These are phyloP conservation scores for Alternaria postmessia DNA, from an alignment of 2,329 filamentous ascomycete genomes.

Conservation along the genomic window DNA sequence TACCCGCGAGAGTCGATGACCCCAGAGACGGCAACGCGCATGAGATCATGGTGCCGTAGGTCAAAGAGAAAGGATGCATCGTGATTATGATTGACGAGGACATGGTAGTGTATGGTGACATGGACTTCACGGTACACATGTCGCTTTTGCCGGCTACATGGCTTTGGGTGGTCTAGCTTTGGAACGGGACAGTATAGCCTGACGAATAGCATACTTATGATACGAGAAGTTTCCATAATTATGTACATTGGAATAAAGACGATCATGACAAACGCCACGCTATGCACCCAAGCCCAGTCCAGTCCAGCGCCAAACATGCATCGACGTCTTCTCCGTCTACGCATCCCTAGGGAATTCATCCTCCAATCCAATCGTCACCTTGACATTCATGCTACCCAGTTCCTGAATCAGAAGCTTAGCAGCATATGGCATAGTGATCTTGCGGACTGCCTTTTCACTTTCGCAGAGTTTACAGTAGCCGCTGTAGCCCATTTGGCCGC, in stretches of 20 bases:
- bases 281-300: conserved; percentile 21
- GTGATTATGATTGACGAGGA: not conserved
- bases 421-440: conserved; percentile 97
- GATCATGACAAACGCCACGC: conserved; percentile 21
- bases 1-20: conserved; percentile 25
- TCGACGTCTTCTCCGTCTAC: not conserved
- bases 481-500: conserved; percentile 90
- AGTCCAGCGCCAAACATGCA: conserved; percentile 7
- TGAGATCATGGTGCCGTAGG: conserved; percentile 29
- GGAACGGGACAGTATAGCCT: no score
- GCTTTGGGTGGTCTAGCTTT: no score
- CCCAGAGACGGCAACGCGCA: conserved; percentile 16
- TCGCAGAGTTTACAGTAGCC: conserved; percentile 95
- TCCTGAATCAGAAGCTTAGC: conserved; percentile 97
- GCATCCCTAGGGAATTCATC: conserved; percentile 79
- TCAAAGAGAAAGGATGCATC: conserved; percentile 3
- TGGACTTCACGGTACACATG: no score
- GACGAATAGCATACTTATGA: no score
- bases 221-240: not conserved
- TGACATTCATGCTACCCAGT: conserved; percentile 98
- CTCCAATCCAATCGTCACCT: conserved; percentile 85
- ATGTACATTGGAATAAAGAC: not conserved
- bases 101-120: not conserved
- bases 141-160: no score
- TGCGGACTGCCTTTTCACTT: conserved; percentile 81